Conservation (phyloP, 805 yeast species). For the Kodamaea leandrae region DNA sequence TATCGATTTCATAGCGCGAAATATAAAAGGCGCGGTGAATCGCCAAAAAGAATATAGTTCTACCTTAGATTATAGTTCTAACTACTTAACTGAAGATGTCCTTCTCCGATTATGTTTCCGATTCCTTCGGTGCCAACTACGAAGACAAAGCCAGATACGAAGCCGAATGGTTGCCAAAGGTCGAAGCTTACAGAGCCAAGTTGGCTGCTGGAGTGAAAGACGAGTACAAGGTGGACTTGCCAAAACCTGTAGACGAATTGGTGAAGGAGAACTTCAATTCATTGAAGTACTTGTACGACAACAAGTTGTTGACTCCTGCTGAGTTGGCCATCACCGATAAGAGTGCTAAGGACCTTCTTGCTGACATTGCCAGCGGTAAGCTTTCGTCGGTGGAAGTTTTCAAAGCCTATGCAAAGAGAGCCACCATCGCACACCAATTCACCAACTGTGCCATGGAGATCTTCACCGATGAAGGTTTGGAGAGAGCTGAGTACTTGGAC, state of each 20-base stretch:
- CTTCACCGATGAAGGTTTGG: constrained; percentile 58
- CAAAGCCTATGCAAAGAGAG: constrained; percentile 63
- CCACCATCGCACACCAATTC: constrained; percentile 62
- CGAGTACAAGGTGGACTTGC: constrained; percentile 32
- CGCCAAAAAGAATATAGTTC: not conserved
- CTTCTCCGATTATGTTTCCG: constrained; percentile 24
- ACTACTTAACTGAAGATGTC: constrained; percentile 3
- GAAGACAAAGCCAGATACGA: constrained; percentile 44
- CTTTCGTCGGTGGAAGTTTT: constrained; percentile 51
- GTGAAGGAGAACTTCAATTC: constrained; percentile 38
- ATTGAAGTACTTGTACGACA: constrained; percentile 30
- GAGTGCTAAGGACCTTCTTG: constrained; percentile 41
- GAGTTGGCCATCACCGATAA: constrained; percentile 46
- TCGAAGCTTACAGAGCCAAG: constrained; percentile 39
- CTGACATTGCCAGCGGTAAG: constrained; percentile 45
- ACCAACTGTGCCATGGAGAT: constrained; percentile 61
- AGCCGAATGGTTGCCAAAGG: constrained; percentile 44
- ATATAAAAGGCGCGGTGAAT: not conserved
- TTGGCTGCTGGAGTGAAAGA: constrained; percentile 32
- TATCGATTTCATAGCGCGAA: not conserved
- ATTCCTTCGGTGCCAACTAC: constrained; percentile 29
- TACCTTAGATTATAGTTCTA: not conserved
- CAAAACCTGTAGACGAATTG: constrained; percentile 31
- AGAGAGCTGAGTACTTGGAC: constrained; percentile 55
- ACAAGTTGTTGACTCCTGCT: constrained; percentile 33